A percentile compares a stretch with the other conserved stretches of the same genome.
These are phyloP conservation scores for Phaeophleospora eucalypticola DNA, from an alignment of 2,329 filamentous ascomycete genomes.

Conservation along the genomic window DNA sequence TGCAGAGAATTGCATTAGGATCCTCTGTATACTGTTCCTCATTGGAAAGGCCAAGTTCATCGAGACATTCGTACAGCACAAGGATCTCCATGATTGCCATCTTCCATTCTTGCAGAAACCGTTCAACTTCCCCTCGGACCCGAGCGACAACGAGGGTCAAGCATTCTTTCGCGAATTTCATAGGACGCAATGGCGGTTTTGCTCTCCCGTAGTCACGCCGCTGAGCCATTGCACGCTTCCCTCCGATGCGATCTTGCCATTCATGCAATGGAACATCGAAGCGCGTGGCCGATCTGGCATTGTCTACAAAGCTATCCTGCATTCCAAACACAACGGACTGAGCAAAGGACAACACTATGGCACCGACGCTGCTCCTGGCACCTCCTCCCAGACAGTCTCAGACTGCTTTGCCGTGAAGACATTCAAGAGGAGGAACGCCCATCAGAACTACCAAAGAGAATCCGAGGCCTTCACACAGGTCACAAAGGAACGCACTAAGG, in stretches of 20 bases:
- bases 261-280: neutral
- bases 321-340: slow-evolving; percentile 6
- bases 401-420: slow-evolving; percentile 14
- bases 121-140: neutral
- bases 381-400: too few relatives aligned
- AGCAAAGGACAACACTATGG: neutral
- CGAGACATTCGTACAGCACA: neutral
- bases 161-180: slow-evolving; percentile 5
- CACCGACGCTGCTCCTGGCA: neutral
- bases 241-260: slow-evolving; percentile 1
- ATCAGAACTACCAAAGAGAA: slow-evolving; percentile 1
- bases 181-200: slow-evolving; percentile 7
- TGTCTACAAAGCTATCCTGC: slow-evolving; percentile 4
- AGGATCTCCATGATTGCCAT: neutral
- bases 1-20: slow-evolving; percentile 2
- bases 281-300: neutral
- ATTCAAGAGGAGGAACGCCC: neutral
- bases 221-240: too few relatives aligned
- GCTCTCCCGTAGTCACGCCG: neutral
- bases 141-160: neutral
- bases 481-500: neutral
- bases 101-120: slow-evolving; percentile 3
- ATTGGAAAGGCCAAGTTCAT: slow-evolving; percentile 5
- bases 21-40: slow-evolving; percentile 8
- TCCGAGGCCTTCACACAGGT: slow-evolving; percentile 1